Conservation (phyloP, 129 eudicot species). For the Helianthus annuus region HanXRQr2.0-SUNRISE NC_035441.2:138507683-138508182, state of each 20-base stretch:
- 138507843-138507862: too few species aligned
- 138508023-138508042: conserved; percentile 81
- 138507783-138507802: too few species aligned
- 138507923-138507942: conserved; percentile 98
- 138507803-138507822: too few species aligned
- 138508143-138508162: conserved; percentile 5
- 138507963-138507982: conserved; percentile 95
- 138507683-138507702: too few species aligned
- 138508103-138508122: conserved; percentile 15
- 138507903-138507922: conserved; percentile 98
- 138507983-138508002: conserved; percentile 97
- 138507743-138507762: too few species aligned
- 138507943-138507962: conserved; percentile 92
- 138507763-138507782: too few species aligned
- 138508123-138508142: conserved; percentile 24
- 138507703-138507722: too few species aligned
- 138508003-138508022: conserved; percentile 96
- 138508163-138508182: not conserved
- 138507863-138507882: too few species aligned
- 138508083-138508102: not conserved
- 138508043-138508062: conserved; percentile 94
- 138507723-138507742: too few species aligned
- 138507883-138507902: conserved; percentile 93
- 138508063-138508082: conserved; percentile 25
- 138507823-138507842: too few species aligned